Evolutionary conservation across 306 rosid species (phyloP), one percentile per base, ranked within the genome.

Genomic region (Cyclanthera cordifolia): DNA sequence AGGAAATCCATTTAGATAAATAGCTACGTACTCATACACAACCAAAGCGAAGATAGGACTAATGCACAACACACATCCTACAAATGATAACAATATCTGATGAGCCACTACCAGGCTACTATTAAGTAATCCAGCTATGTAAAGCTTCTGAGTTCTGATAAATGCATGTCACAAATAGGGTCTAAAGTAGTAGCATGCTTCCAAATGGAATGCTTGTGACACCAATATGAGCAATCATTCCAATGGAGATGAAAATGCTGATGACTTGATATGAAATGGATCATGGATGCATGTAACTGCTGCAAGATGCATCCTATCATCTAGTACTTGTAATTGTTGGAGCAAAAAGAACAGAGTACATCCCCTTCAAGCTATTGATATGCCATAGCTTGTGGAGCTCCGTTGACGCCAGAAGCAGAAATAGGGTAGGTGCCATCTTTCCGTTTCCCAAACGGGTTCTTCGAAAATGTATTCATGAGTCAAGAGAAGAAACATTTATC

Each of bases 221-320:
- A 96, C 89, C 96, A 87, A 75, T 74, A 84, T 5, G 87, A 84
- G 95, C 85, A 81, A 80, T 87, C 89, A 84, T 84, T 83, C 80
- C 82, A 88, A 87, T 79, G 88, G 88, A 85, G 89, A 92, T 92
- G 90, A 81, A 77, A 82, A 87, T 87, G 97, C 79, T 84, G 91
- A 89, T 87, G 90, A 86, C 89, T 88, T 87, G 91, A 87, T 75
- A 84, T 87, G 92, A 78, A 84, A 93, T 93, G 94, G 98, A 93
- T 87, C 95, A 89, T 93, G 91, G 98, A 93, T 87, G 96, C 95
- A 93, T 87, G 89, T 83, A 83, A 88, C 83, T 71, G 95, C 99
- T 78, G 94, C 99, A 86, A 79, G 96, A 93, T 93, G 95, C 94
- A 90, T 86, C 96, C 88, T 93, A 93, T 87, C 76, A 92, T 80